Evolutionary conservation across 2,329 filamentous ascomycete species (phyloP), one percentile per base, ranked within the genome.

Genomic region (Immersiporthe knoxdaviesiana): DNA sequence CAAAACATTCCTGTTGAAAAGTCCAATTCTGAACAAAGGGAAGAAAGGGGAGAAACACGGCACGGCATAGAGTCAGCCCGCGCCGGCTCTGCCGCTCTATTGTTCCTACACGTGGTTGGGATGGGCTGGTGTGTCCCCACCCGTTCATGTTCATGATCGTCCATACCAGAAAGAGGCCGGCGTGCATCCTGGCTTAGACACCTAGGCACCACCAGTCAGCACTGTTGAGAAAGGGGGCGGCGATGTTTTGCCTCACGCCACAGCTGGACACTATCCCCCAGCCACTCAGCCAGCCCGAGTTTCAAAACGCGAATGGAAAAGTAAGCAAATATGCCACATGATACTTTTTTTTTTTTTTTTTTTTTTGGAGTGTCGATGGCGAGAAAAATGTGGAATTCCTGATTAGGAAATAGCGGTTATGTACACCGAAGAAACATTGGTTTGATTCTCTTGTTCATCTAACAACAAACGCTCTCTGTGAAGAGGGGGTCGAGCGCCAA

Each of bases 391-490:
- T 60, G 10, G n/a, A n/a, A n/a, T 60, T 60, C 35, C 30, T 37
- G 12, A 37, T 60, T 37, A 30, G 54, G 62, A 68, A 68, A 56
- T 61, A 68, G 56, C 58, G 44, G 35, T 54, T 65, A 68, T 68
- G 24, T 68, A 65, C 63, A 65, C n/a, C 27, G 61, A 47, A 63
- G 18, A 16, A 16, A 68, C 41, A 39, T 18, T 27, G 12, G 37
- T 44, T 47, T 47, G 18, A 47, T 64, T 67, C 21, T 52, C n/a
- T 35, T 61, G 16, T 41, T 63, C 44, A 12, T 52, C 30, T 61
- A n/a, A 6, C 41, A 63, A 58, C 21, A 65, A 65, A 61, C 8
- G 24, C 39, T 63, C 39, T 35, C 24, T 32, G n/a, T 35, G n/a
- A 37, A 62, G 44, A 39, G n/a, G 54, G 56, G 64, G 35, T 41